A percentile compares a stretch with the other conserved stretches of the same genome.
phyloP scores from a whole-genome alignment of 1,284 basidiomycete species.

The Rhodotorula sp. region DNA sequence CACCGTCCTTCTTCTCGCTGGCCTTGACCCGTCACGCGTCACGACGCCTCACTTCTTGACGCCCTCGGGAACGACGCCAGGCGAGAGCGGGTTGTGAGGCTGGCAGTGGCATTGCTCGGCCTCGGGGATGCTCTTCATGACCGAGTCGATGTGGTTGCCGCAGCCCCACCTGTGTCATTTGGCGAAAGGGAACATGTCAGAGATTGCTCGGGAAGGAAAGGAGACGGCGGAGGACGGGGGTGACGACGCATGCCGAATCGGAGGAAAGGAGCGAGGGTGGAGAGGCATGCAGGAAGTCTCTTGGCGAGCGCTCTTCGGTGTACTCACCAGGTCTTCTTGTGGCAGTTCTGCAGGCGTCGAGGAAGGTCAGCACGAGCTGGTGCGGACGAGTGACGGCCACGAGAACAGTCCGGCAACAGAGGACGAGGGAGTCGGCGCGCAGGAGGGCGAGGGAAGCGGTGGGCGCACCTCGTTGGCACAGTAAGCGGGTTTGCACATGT shows the following conservation, averaged over 20 bases:
- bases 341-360: not conserved
- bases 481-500: slow-evolving; percentile 20
- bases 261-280: not conserved
- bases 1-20: no score
- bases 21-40: no score
- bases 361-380: not conserved
- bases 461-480: slow-evolving; percentile 11
- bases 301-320: no score
- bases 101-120: slow-evolving; percentile 12
- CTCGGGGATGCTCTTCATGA: slow-evolving; percentile 2
- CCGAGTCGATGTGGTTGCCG: slow-evolving; percentile 17
- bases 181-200: not conserved
- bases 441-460: not conserved
- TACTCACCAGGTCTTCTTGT: slow-evolving; percentile 13
- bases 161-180: slow-evolving; percentile 15
- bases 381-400: not conserved
- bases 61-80: not conserved
- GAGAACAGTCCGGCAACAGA: not conserved
- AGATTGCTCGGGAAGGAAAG: not conserved
- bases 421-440: not conserved
- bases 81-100: slow-evolving; percentile 10
- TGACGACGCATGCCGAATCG: not conserved
- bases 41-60: no score
- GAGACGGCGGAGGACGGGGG: not conserved
- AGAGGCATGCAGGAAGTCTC: no score